A percentile compares a stretch with the other conserved stretches of the same genome.
phyloP scores from a whole-genome alignment of 1,139 yeast genomes.

The Yamadazyma diospyri region DNA sequence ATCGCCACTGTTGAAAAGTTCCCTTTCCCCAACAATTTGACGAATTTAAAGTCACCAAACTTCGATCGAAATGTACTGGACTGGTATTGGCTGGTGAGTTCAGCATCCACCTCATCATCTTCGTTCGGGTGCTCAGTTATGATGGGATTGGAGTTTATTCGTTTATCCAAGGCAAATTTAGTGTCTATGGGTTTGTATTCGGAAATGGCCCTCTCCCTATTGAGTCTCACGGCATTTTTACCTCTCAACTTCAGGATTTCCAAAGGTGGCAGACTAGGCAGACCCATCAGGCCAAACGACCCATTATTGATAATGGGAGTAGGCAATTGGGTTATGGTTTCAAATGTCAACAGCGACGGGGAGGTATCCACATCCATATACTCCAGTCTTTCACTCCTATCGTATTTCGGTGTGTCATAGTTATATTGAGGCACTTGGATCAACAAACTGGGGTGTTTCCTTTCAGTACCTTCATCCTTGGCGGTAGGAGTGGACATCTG shows the following conservation, averaged over 20 bases:
- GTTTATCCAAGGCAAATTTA: slow-evolving; percentile 10
- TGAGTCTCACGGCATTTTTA: slow-evolving; percentile 1
- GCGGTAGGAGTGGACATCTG: not conserved
- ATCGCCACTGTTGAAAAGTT: slow-evolving; percentile 57
- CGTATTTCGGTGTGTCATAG: not conserved
- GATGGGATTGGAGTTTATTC: slow-evolving; percentile 9
- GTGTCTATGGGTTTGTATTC: slow-evolving; percentile 34
- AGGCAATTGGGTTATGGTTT: slow-evolving; percentile 56
- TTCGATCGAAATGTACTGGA: slow-evolving; percentile 11
- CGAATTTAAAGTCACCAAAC: slow-evolving; percentile 18
- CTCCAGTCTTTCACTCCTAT: not conserved
- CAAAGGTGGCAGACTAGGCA: slow-evolving; percentile 6
- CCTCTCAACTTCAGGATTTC: slow-evolving; percentile 7
- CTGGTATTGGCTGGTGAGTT: slow-evolving; percentile 11
- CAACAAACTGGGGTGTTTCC: slow-evolving; percentile 5
- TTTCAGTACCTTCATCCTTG: not conserved
- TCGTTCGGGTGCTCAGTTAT: not conserved
- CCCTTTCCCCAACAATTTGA: slow-evolving; percentile 49
- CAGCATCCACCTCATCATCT: not conserved
- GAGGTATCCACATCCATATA: slow-evolving; percentile 8
- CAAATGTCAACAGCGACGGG: slow-evolving; percentile 25
- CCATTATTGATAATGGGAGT: slow-evolving; percentile 52
- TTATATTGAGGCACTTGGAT: slow-evolving; percentile 7
- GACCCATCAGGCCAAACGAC: slow-evolving; percentile 14
- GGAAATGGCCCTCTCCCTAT: slow-evolving; percentile 23